Evolutionary conservation across 176 grass and related monocot genomes (phyloP).

Genomic region (Leersia perrieri): DNA sequence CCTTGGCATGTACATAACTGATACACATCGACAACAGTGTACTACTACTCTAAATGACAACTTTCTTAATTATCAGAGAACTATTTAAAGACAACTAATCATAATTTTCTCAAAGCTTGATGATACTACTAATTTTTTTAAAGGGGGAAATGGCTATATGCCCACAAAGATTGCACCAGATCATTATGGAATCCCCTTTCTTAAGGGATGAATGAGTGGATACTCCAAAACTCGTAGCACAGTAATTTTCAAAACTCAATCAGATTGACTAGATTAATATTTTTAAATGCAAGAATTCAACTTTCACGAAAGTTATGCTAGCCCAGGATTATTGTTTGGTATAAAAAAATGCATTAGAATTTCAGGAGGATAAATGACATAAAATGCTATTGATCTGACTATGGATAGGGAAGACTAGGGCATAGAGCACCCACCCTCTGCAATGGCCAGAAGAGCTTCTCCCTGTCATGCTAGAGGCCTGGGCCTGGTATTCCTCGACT

Average conservation of each 20-base stretch:
- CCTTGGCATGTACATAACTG: neutral
- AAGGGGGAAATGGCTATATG: neutral
- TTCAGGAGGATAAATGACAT: neutral
- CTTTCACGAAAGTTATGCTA: neutral
- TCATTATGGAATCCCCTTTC: neutral
- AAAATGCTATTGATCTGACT: neutral
- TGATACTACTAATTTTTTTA: neutral
- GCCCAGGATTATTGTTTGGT: neutral
- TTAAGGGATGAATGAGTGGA: neutral
- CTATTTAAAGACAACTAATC: neutral
- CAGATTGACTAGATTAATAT: neutral
- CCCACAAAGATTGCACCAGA: too few species aligned
- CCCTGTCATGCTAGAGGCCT: neutral
- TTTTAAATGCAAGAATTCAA: neutral
- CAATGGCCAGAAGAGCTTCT: neutral
- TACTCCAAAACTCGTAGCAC: neutral
- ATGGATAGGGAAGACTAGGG: neutral
- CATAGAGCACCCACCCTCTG: neutral
- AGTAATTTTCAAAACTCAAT: neutral
- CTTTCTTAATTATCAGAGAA: neutral
- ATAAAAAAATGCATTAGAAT: neutral
- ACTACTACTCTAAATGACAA: neutral
- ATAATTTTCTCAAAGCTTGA: neutral
- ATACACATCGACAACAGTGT: neutral
- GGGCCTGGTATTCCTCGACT: too few species aligned